These are phyloP conservation scores for Euphrasia arctica DNA, from an alignment of 305 asterid genomes.

Conservation along the genomic window DNA sequence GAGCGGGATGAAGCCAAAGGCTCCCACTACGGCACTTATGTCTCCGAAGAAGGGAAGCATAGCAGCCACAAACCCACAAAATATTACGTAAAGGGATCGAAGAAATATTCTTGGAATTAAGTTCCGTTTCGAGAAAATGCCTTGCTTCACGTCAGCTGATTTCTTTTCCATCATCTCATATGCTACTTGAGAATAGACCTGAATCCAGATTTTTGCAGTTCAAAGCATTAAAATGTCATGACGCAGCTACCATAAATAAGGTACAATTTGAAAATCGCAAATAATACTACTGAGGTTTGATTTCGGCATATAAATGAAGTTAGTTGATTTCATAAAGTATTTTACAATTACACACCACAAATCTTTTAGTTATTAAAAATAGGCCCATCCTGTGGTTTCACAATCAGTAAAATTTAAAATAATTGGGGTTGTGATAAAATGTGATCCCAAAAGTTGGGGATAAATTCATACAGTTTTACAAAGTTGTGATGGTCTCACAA, in stretches of 20 bases:
- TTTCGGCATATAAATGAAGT: neutral
- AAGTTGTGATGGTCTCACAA: neutral
- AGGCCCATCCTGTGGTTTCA: neutral
- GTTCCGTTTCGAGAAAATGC: conserved; percentile 71
- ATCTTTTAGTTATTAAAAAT: neutral
- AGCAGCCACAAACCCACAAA: conserved; percentile 80
- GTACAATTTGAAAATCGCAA: neutral
- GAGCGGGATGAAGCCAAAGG: conserved; percentile 88
- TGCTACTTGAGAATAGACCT: conserved; percentile 95
- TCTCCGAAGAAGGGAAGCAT: conserved; percentile 97
- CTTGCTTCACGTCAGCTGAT: conserved; percentile 74
- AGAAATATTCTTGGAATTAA: conserved; percentile 77
- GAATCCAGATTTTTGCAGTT: conserved; percentile 5
- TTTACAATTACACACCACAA: neutral
- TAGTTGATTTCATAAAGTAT: neutral
- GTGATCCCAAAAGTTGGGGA: too few relatives aligned
- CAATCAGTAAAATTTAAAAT: neutral
- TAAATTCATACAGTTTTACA: neutral
- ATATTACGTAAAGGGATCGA: conserved; percentile 53
- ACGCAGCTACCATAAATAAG: neutral
- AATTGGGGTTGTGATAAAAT: neutral
- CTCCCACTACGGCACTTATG: conserved; percentile 79
- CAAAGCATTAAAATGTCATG: neutral
- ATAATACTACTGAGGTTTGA: too few relatives aligned
- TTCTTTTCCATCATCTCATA: conserved; percentile 87